These are phyloP conservation scores for Phytophthora agathidicida DNA, from an alignment of 352 stramenopile genomes.

Conservation along the genomic window DNA sequence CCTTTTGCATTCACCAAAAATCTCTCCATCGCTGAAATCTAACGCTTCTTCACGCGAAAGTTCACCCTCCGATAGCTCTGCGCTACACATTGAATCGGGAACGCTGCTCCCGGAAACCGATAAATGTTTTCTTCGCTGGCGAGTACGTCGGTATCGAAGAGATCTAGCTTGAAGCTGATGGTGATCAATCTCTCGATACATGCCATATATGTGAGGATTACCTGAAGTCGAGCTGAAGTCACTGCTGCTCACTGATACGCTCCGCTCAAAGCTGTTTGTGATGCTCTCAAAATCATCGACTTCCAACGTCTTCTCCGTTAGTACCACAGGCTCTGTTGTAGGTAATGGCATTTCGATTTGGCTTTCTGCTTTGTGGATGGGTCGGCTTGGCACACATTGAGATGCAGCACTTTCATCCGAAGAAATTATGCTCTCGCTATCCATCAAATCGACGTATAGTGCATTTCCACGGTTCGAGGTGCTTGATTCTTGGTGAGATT, in stretches of 20 bases:
- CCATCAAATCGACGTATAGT: not conserved
- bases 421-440: slow-evolving; percentile 4
- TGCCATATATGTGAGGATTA: not conserved
- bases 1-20: slow-evolving; percentile 43
- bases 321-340: not conserved
- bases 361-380: not conserved
- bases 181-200: slow-evolving; percentile 21
- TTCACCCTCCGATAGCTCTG: slow-evolving; percentile 54
- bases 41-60: slow-evolving; percentile 18
- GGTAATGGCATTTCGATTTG: not conserved
- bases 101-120: slow-evolving; percentile 32
- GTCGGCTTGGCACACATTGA: not conserved
- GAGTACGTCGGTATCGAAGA: not conserved
- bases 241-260: slow-evolving; percentile 24
- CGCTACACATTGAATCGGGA: slow-evolving; percentile 35
- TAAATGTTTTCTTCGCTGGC: not conserved
- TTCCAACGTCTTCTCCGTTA: slow-evolving; percentile 12
- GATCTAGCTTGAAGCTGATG: slow-evolving; percentile 12
- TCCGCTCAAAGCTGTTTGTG: slow-evolving; percentile 13
- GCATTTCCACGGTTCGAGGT: not conserved
- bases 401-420: slow-evolving; percentile 15
- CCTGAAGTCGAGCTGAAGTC: slow-evolving; percentile 6
- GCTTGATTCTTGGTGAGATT: not conserved
- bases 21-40: slow-evolving; percentile 73
- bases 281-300: slow-evolving; percentile 1